phyloP scores from a whole-genome alignment of 768 basidiomycete genomes.

The Trametes coccinea region DNA sequence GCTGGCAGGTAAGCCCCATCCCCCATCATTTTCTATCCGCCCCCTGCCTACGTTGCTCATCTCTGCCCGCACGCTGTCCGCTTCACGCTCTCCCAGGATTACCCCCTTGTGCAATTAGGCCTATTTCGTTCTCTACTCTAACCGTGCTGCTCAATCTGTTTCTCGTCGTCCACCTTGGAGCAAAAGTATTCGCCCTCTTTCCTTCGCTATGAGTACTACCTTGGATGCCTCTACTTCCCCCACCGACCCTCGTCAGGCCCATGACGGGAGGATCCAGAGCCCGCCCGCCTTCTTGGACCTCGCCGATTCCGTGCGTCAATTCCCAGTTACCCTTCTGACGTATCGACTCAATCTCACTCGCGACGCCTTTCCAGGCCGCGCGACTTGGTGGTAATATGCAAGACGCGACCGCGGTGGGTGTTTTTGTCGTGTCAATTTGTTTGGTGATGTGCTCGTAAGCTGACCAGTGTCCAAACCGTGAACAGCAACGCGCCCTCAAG shows the following conservation, averaged over 20 bases:
- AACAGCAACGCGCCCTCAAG: slow-evolving; percentile 83
- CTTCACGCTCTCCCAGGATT: slow-evolving; percentile 42
- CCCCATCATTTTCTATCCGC: slow-evolving; percentile 25
- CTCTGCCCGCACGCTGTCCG: slow-evolving; percentile 17
- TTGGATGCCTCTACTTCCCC: slow-evolving; percentile 70
- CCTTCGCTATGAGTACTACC: slow-evolving; percentile 66
- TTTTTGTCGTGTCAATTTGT: slow-evolving; percentile 4
- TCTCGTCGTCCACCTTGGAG: slow-evolving; percentile 53
- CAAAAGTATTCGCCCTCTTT: slow-evolving; percentile 50
- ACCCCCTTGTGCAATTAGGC: slow-evolving; percentile 64
- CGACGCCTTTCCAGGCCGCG: slow-evolving; percentile 55
- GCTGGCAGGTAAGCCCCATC: slow-evolving; percentile 55
- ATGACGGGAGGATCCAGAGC: slow-evolving; percentile 79
- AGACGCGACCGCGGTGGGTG: slow-evolving; percentile 81
- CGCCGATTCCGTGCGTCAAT: slow-evolving; percentile 78
- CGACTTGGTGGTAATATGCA: slow-evolving; percentile 83
- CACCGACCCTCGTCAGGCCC: slow-evolving; percentile 68
- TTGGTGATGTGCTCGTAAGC: slow-evolving; percentile 11
- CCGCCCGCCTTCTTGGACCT: slow-evolving; percentile 93
- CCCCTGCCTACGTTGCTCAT: slow-evolving; percentile 28
- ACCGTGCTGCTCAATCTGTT: slow-evolving; percentile 51
- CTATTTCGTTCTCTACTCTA: slow-evolving; percentile 44
- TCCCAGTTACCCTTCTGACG: slow-evolving; percentile 10
- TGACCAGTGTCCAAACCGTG: slow-evolving; percentile 38
- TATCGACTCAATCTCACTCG: slow-evolving; percentile 13